Conservation (phyloP, 1,139 yeast genomes). For the Suhomyces bribrorum region DNA sequence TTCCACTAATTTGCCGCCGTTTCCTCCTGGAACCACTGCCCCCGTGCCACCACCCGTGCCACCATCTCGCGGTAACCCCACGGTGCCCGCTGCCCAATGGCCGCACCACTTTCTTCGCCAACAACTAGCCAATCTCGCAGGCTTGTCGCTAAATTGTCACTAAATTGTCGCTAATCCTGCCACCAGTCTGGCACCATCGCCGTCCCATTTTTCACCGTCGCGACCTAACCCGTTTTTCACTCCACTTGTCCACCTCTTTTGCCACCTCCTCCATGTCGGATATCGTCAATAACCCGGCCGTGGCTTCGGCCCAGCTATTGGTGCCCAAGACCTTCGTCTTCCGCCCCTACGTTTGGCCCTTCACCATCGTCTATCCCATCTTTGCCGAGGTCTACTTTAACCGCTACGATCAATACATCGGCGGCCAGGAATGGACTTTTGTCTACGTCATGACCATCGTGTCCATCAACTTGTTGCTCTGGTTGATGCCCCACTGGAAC, state of each 20-base stretch:
- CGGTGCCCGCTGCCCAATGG: too few relatives aligned
- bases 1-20: too few relatives aligned
- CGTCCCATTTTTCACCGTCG: too few relatives aligned
- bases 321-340: conserved; percentile 60
- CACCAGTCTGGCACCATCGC: background rate
- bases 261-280: conserved; percentile 29
- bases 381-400: conserved; percentile 65
- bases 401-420: conserved; percentile 79
- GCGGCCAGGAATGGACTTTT: conserved; percentile 84
- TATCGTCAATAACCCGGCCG: conserved; percentile 57
- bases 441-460: conserved; percentile 76
- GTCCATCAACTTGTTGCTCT: conserved; percentile 70
- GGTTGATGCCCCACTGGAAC: conserved; percentile 97
- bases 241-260: conserved; percentile 1
- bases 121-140: too few relatives aligned
- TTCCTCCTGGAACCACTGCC: too few relatives aligned
- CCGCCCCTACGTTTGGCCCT: conserved; percentile 87
- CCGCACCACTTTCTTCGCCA: too few relatives aligned
- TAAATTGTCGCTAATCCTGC: background rate
- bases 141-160: conserved; percentile 1
- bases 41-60: too few relatives aligned
- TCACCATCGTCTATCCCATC: conserved; percentile 73
- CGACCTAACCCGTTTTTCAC: background rate
- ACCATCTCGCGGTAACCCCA: too few relatives aligned
- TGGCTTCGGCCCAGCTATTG: conserved; percentile 68